Conservation (phyloP, 1,284 basidiomycete genomes). For the Pseudozyma tsukubaensis region DNA sequence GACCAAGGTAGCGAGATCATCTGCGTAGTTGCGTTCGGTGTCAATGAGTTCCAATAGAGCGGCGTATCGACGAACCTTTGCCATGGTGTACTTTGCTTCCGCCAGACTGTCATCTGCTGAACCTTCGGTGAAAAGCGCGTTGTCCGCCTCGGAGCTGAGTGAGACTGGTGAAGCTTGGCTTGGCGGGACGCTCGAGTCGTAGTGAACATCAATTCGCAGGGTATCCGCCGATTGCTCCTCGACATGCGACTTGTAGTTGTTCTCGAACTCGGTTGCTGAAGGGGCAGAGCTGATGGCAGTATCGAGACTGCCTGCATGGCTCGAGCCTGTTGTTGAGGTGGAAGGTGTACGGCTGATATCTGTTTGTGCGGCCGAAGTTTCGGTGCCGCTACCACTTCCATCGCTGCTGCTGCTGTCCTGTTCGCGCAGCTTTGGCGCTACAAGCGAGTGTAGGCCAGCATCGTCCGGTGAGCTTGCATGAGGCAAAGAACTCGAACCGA, state of each 20-base stretch:
- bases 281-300: constrained; percentile 50
- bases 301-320: constrained; percentile 48
- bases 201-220: constrained; percentile 27
- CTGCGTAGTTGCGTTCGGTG: constrained; percentile 65
- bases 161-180: constrained; percentile 37
- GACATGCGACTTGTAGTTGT: constrained; percentile 35
- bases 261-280: constrained; percentile 35
- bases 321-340: constrained; percentile 59
- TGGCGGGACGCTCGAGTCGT: constrained; percentile 20
- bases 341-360: constrained; percentile 65
- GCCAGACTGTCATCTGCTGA: constrained; percentile 12
- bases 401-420: constrained; percentile 22
- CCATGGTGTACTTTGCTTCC: constrained; percentile 28
- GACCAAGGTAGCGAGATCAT: constrained; percentile 62
- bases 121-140: constrained; percentile 12
- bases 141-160: constrained; percentile 31
- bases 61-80: constrained; percentile 52
- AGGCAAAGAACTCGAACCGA: background rate
- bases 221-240: constrained; percentile 39
- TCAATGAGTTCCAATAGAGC: constrained; percentile 65
- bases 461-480: background rate
- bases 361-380: constrained; percentile 36
- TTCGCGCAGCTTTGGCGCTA: constrained; percentile 17
- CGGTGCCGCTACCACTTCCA: constrained; percentile 24
- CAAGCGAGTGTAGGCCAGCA: constrained; percentile 5